Conservation (phyloP, 2,329 filamentous ascomycete genomes). For the Anisogramma anomala region DNA sequence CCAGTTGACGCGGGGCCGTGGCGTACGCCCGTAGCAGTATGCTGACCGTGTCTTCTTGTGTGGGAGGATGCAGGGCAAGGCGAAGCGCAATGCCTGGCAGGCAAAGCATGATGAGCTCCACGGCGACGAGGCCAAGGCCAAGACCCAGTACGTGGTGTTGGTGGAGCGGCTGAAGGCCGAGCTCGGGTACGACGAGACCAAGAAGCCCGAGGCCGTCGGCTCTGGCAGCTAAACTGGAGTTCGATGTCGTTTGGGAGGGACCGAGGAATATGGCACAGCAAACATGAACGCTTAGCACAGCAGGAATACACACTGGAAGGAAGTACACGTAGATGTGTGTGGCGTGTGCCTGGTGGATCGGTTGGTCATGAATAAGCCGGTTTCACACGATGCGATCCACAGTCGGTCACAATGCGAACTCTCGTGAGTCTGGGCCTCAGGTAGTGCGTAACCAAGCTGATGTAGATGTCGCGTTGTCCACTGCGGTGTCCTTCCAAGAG, state of each 20-base stretch:
- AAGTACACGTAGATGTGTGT: too few species aligned
- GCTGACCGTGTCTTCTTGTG: not conserved
- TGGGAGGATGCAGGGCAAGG: conserved; percentile 52
- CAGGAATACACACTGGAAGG: not conserved
- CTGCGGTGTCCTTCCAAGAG: too few species aligned
- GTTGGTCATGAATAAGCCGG: not conserved
- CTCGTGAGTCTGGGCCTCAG: too few species aligned
- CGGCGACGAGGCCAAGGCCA: conserved; percentile 43
- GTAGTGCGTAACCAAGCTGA: too few species aligned
- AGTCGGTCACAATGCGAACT: too few species aligned
- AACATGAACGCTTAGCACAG: not conserved
- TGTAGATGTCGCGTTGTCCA: not conserved
- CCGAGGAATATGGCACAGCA: not conserved
- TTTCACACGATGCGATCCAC: too few species aligned
- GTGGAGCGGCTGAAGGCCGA: conserved; percentile 61
- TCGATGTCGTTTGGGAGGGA: not conserved
- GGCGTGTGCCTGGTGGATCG: too few species aligned
- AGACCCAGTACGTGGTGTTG: conserved; percentile 63
- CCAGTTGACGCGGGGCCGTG: not conserved
- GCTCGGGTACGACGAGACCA: conserved; percentile 55
- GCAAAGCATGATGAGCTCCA: conserved; percentile 46
- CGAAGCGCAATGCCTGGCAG: conserved; percentile 71
- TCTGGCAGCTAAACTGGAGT: conserved; percentile 17
- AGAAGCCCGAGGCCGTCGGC: conserved; percentile 46
- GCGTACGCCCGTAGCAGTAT: not conserved